Evolutionary conservation across 176 grass and related monocot genomes (phyloP).

Genomic region (Carex littledalei): DNA sequence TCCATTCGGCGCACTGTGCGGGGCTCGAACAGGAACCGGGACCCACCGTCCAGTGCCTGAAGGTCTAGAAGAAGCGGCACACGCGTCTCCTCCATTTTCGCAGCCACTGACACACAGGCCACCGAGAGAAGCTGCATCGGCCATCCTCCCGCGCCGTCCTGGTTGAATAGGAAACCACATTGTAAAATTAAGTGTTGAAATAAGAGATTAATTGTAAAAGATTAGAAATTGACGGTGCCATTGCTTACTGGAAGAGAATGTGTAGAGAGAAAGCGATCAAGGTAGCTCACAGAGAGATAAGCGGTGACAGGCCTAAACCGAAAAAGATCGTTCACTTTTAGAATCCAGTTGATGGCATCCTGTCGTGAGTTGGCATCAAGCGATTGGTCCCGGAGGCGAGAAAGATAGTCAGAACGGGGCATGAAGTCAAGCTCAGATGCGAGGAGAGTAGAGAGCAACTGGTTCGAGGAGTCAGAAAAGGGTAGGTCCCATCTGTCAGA

Average conservation of each 20-base stretch:
- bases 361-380: constrained; percentile 31
- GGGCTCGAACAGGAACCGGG: constrained; percentile 32
- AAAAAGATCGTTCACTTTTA: constrained; percentile 38
- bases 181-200: neutral
- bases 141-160: constrained; percentile 24
- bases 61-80: constrained; percentile 32
- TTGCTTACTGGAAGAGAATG: constrained; percentile 32
- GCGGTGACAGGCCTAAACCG: constrained; percentile 31
- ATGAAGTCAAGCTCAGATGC: constrained; percentile 25
- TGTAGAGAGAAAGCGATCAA: constrained; percentile 45
- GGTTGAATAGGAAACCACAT: neutral
- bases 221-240: neutral
- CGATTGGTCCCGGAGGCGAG: constrained; percentile 19
- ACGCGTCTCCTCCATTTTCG: constrained; percentile 48
- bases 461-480: neutral
- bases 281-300: constrained; percentile 43
- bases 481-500: constrained; percentile 3
- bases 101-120: constrained; percentile 41
- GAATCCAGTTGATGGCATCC: constrained; percentile 39
- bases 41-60: constrained; percentile 24
- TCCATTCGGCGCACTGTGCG: constrained; percentile 47
- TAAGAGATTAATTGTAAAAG: neutral
- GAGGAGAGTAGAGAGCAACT: constrained; percentile 16
- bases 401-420: constrained; percentile 33
- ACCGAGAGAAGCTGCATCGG: constrained; percentile 48